Evolutionary conservation across 371 early-diverging fungal genomes (phyloP).

Genomic region (Coemansia sp.): DNA sequence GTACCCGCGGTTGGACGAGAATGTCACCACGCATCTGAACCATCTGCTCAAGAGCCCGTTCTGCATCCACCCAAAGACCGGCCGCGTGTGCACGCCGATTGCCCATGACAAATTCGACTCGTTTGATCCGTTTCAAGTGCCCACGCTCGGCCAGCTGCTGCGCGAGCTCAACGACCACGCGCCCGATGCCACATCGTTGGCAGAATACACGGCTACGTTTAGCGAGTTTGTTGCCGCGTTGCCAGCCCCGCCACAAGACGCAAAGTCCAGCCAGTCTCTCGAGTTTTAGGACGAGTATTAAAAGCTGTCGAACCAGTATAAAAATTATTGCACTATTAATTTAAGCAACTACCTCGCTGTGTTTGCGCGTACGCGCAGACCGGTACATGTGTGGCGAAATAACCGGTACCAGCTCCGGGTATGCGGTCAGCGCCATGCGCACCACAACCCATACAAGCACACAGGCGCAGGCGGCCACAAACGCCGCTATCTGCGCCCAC

Average conservation of each 20-base stretch:
- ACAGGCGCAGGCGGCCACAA: conserved; percentile 7
- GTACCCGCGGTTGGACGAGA: conserved; percentile 94
- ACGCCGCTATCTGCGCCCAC: conserved; percentile 20
- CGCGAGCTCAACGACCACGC: conserved; percentile 52
- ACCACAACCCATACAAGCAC: neutral
- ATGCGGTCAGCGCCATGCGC: neutral
- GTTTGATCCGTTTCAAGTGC: conserved; percentile 81
- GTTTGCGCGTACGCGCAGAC: neutral
- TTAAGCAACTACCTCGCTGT: neutral
- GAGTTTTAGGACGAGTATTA: no score
- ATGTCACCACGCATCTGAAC: conserved; percentile 88
- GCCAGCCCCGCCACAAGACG: no score
- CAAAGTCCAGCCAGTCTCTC: no score
- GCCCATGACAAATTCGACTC: conserved; percentile 67
- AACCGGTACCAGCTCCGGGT: conserved; percentile 5
- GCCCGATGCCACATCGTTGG: conserved; percentile 45
- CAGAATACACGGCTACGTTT: conserved; percentile 58
- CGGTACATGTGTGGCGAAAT: conserved; percentile 6
- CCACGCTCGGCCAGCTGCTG: conserved; percentile 67
- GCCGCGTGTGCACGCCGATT: conserved; percentile 92
- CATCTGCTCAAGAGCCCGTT: conserved; percentile 99
- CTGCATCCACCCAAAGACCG: conserved; percentile 97
- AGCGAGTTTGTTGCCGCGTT: conserved; percentile 60
- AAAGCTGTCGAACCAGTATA: no score
- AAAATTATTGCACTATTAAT: no score